phyloP scores from a whole-genome alignment of 116 monocot species.

The Phalaenopsis hybrid region DNA sequence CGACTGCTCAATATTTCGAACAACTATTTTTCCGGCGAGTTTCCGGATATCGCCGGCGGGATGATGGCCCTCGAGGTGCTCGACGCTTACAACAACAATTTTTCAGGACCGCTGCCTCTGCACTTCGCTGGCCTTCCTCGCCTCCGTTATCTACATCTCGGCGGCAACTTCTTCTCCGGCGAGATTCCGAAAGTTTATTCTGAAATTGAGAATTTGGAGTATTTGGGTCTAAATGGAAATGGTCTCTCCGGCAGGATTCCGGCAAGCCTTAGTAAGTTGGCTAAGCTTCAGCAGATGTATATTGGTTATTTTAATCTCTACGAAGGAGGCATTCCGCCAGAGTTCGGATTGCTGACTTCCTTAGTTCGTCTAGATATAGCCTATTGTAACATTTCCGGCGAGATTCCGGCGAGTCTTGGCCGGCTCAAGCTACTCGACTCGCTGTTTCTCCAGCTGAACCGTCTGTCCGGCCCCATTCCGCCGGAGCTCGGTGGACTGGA shows the following conservation, averaged over 20 bases:
- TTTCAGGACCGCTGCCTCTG: slow-evolving; percentile 48
- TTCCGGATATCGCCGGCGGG: slow-evolving; percentile 27
- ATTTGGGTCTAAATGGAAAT: slow-evolving; percentile 78
- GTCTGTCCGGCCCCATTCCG: slow-evolving; percentile 61
- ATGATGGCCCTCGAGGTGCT: slow-evolving; percentile 41
- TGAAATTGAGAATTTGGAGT: slow-evolving; percentile 43
- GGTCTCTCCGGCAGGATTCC: slow-evolving; percentile 55
- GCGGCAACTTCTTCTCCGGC: slow-evolving; percentile 85
- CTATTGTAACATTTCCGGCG: slow-evolving; percentile 57
- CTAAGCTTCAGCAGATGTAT: slow-evolving; percentile 42
- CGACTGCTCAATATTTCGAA: slow-evolving; percentile 80
- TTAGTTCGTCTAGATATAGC: slow-evolving; percentile 58
- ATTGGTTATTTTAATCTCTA: slow-evolving; percentile 72
- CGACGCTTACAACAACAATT: slow-evolving; percentile 84
- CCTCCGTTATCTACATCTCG: slow-evolving; percentile 67
- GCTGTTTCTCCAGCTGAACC: slow-evolving; percentile 60
- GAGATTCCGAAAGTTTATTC: slow-evolving; percentile 50
- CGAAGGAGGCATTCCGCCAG: slow-evolving; percentile 70
- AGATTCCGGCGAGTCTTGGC: slow-evolving; percentile 58
- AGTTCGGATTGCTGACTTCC: slow-evolving; percentile 39
- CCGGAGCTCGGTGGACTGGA: slow-evolving; percentile 53
- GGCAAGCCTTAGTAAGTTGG: slow-evolving; percentile 25
- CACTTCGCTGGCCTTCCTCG: slow-evolving; percentile 6
- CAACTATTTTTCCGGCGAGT: slow-evolving; percentile 60
- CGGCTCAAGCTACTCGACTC: slow-evolving; percentile 44